phyloP scores from a whole-genome alignment of 2,329 filamentous ascomycete genomes.

The Cladophialophora yegresii region DNA sequence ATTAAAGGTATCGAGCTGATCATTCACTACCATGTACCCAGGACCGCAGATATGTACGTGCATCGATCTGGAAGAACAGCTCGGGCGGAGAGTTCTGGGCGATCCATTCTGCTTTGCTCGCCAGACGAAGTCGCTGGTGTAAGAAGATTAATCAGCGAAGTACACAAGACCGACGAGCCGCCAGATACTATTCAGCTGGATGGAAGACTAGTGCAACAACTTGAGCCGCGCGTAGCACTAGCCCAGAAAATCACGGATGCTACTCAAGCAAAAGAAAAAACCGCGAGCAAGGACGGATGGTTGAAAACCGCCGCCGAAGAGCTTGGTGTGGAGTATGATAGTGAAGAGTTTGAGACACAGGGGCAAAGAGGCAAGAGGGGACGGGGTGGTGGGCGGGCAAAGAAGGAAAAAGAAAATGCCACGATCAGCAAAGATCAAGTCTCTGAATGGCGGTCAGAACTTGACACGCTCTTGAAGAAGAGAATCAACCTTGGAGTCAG shows the following conservation, averaged over 20 bases:
- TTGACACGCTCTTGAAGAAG: conserved; percentile 69
- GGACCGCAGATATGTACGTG: conserved; percentile 88
- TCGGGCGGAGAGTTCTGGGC: conserved; percentile 73
- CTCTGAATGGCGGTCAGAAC: conserved; percentile 66
- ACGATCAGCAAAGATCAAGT: conserved; percentile 69
- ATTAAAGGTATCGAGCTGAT: conserved; percentile 88
- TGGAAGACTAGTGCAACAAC: conserved; percentile 70
- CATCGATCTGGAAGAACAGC: conserved; percentile 94
- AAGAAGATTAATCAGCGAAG: conserved; percentile 79
- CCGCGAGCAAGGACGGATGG: conserved; percentile 80
- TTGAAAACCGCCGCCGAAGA: conserved; percentile 83
- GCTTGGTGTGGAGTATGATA: conserved; percentile 90
- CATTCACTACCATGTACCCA: conserved; percentile 92
- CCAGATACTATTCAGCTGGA: conserved; percentile 73
- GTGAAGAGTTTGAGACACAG: conserved; percentile 73
- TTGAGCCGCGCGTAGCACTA: conserved; percentile 75
- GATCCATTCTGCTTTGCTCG: conserved; percentile 83
- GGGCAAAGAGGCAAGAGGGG: conserved; percentile 62
- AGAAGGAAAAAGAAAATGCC: conserved; percentile 70
- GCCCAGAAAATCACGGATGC: conserved; percentile 88
- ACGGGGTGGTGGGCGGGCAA: conserved; percentile 71
- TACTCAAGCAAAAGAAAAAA: conserved; percentile 81
- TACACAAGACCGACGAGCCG: conserved; percentile 62
- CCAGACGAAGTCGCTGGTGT: conserved; percentile 89
- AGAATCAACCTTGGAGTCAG: conserved; percentile 86